Conservation (phyloP, 2,329 filamentous ascomycete species). For the Cytospora paraplurivora region DNA sequence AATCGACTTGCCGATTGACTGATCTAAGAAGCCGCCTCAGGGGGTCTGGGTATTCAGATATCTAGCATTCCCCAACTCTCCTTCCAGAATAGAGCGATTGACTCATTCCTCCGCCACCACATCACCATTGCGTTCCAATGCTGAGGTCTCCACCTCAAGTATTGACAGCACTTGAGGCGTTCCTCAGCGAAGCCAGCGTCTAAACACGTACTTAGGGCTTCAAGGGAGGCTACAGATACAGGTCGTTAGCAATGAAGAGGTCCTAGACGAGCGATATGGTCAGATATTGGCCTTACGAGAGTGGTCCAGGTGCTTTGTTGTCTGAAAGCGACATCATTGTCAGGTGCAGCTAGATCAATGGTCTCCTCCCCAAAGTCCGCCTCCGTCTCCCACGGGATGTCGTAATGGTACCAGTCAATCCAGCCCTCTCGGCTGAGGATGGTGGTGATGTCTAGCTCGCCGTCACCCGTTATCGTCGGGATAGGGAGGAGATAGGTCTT, state of each 20-base stretch:
- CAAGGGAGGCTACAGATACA: not conserved
- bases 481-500: not conserved
- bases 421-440: not conserved
- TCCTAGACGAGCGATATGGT: not conserved
- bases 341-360: not conserved
- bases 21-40: not conserved
- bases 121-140: not conserved
- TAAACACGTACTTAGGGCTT: not conserved
- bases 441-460: not conserved
- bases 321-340: not conserved
- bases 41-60: not conserved
- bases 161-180: not conserved
- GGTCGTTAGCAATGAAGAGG: not conserved
- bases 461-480: not conserved
- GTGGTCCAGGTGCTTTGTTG: not conserved
- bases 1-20: not conserved
- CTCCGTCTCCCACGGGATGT: constrained; percentile 1
- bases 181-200: not conserved
- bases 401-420: not conserved
- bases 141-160: not conserved
- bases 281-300: not conserved
- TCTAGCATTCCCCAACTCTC: not conserved
- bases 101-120: not conserved
- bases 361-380: not conserved
- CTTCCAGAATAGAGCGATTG: not conserved